phyloP scores from a whole-genome alignment of 1,284 basidiomycete species.

The Leccinum solheimii region DNA sequence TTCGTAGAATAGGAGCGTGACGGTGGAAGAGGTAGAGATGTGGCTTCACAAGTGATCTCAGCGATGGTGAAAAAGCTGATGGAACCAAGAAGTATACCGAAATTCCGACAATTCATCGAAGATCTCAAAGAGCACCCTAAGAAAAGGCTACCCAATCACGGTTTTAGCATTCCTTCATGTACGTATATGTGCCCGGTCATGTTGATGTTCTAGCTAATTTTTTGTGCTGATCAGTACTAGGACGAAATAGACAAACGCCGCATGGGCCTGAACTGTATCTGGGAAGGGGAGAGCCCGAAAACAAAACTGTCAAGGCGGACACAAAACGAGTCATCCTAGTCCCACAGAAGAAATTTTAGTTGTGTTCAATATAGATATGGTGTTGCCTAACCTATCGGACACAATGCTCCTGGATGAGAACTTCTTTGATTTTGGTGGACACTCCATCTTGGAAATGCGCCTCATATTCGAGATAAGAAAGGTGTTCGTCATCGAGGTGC shows the following conservation, averaged over 20 bases:
- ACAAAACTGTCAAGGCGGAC: constrained; percentile 30
- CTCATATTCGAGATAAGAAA: constrained; percentile 98
- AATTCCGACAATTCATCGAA: constrained; percentile 88
- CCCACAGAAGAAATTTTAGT: constrained; percentile 72
- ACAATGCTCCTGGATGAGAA: constrained; percentile 88
- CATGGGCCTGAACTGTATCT: too few relatives aligned
- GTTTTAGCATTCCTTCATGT: constrained; percentile 71
- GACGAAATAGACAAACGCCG: constrained; percentile 97
- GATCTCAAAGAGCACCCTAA: constrained; percentile 95
- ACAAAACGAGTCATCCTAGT: constrained; percentile 43
- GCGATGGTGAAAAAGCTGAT: constrained; percentile 61
- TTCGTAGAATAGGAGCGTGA: constrained; percentile 16
- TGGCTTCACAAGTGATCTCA: constrained; percentile 73
- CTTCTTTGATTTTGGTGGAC: constrained; percentile 98
- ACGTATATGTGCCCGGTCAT: constrained; percentile 45
- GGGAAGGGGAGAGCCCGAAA: constrained; percentile 30
- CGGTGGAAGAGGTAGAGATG: constrained; percentile 17
- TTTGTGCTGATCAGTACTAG: constrained; percentile 43
- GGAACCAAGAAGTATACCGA: constrained; percentile 70
- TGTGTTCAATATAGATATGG: constrained; percentile 71
- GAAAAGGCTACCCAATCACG: constrained; percentile 92
- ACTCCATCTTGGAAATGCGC: constrained; percentile 97
- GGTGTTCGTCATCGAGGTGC: constrained; percentile 88
- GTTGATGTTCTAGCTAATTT: constrained; percentile 9
- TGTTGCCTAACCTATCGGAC: constrained; percentile 81